Evolutionary conservation across 805 yeast species (phyloP).

Genomic region (Candida palmyrensis): DNA sequence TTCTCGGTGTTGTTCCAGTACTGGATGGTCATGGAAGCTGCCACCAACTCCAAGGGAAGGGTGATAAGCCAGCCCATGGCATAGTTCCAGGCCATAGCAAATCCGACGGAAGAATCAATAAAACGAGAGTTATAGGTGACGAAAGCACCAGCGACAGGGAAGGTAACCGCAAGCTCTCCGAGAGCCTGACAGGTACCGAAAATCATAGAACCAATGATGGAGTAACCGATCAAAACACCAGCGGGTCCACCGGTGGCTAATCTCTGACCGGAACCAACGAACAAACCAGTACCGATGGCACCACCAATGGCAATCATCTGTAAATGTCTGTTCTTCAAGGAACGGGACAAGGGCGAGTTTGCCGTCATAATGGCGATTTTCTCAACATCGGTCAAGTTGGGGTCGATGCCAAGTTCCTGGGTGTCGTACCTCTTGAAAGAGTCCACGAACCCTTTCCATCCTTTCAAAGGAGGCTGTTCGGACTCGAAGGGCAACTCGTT

Average conservation of each 20-base stretch:
- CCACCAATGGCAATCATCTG: slow-evolving; percentile 69
- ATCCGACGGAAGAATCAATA: slow-evolving; percentile 57
- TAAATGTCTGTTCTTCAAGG: slow-evolving; percentile 52
- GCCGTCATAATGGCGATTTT: slow-evolving; percentile 34
- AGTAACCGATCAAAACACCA: slow-evolving; percentile 52
- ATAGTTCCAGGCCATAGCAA: slow-evolving; percentile 41
- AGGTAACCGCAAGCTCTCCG: slow-evolving; percentile 56
- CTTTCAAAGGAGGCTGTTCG: background rate
- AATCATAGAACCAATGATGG: slow-evolving; percentile 51
- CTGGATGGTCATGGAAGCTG: slow-evolving; percentile 48
- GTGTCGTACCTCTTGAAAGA: slow-evolving; percentile 4
- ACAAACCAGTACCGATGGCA: slow-evolving; percentile 64
- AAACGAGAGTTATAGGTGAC: slow-evolving; percentile 58
- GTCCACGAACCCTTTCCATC: slow-evolving; percentile 1
- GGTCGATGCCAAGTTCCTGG: slow-evolving; percentile 8
- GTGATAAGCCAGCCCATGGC: slow-evolving; percentile 30
- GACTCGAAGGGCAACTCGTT: background rate
- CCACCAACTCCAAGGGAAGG: slow-evolving; percentile 53
- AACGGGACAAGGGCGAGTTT: slow-evolving; percentile 52
- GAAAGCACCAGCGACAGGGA: slow-evolving; percentile 63
- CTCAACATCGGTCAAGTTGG: slow-evolving; percentile 22
- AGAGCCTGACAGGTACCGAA: slow-evolving; percentile 57
- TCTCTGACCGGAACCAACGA: slow-evolving; percentile 60
- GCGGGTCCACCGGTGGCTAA: slow-evolving; percentile 60
- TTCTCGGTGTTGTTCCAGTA: slow-evolving; percentile 50